These are phyloP conservation scores for Phyllosticta capitalensis DNA, from an alignment of 2,329 filamentous ascomycete species.

Conservation along the genomic window DNA sequence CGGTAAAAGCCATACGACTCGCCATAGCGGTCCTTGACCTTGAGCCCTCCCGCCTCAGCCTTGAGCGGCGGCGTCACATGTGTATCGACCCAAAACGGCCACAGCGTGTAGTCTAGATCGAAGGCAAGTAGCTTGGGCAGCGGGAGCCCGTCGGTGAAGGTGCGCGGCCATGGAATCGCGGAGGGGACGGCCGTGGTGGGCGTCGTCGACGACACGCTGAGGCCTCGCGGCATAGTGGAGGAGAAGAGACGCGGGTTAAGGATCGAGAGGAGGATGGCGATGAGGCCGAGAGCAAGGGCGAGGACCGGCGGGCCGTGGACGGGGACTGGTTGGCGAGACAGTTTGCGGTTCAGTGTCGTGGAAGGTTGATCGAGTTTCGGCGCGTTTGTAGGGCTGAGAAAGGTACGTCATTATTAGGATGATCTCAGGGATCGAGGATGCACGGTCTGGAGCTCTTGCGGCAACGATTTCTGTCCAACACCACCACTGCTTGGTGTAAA, in stretches of 20 bases:
- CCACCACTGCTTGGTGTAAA: neutral
- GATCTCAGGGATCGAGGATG: neutral
- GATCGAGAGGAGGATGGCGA: conserved; percentile 1
- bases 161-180: conserved; percentile 36
- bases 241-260: neutral
- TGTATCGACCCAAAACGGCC: conserved; percentile 97
- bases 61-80: conserved; percentile 72
- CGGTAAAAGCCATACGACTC: conserved; percentile 39
- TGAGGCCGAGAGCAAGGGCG: neutral
- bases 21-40: conserved; percentile 43
- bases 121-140: conserved; percentile 81
- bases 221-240: conserved; percentile 23
- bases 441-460: neutral
- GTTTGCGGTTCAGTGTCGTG: neutral
- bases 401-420: conserved; percentile 8
- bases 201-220: conserved; percentile 15
- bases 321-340: neutral
- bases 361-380: neutral
- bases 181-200: conserved; percentile 27
- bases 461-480: neutral
- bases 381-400: conserved; percentile 6
- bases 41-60: conserved; percentile 28
- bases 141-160: conserved; percentile 57
- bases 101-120: conserved; percentile 96
- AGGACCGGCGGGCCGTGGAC: neutral